Percentiles rank a stretch among this genome's conserved stretches.
These are phyloP conservation scores for Schrenkiella parvula DNA, from an alignment of 345 rosid species.

Conservation along the genomic window DNA sequence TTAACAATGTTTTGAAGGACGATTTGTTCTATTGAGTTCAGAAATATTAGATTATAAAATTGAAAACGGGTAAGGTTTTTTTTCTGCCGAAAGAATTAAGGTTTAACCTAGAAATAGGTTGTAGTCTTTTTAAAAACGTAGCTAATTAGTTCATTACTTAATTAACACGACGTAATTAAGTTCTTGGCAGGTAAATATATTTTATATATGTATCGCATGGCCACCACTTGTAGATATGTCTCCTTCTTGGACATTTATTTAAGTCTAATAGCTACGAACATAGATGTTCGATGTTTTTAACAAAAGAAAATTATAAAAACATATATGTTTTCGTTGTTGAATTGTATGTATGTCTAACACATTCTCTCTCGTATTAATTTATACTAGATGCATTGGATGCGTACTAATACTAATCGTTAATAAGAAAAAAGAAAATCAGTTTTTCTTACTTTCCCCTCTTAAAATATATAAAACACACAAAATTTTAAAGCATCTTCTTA, in stretches of 20 bases:
- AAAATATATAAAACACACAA: too few species aligned
- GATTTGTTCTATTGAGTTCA: not conserved
- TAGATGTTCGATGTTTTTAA: too few species aligned
- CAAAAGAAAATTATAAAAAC: too few species aligned
- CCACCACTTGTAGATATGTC: slow-evolving; percentile 6
- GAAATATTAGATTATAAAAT: too few species aligned
- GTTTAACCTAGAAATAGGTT: too few species aligned
- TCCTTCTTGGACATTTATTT: not conserved
- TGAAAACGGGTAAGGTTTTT: too few species aligned
- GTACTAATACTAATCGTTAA: too few species aligned
- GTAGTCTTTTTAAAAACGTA: too few species aligned
- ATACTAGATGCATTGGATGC: not conserved
- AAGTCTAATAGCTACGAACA: not conserved
- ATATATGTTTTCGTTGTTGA: not conserved
- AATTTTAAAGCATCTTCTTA: too few species aligned
- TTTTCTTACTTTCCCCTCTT: too few species aligned
- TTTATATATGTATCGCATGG: not conserved
- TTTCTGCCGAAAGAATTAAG: too few species aligned
- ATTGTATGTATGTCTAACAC: not conserved
- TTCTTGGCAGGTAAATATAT: not conserved
- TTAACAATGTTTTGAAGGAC: not conserved
- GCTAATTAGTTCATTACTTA: not conserved
- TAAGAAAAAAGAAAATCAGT: too few species aligned
- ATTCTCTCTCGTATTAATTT: not conserved
- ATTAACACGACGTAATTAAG: not conserved